Percentiles rank a stretch among this genome's conserved stretches.
Conservation (phyloP, 2,329 filamentous ascomycete genomes). For the Mollisia scopiformis region DNA sequence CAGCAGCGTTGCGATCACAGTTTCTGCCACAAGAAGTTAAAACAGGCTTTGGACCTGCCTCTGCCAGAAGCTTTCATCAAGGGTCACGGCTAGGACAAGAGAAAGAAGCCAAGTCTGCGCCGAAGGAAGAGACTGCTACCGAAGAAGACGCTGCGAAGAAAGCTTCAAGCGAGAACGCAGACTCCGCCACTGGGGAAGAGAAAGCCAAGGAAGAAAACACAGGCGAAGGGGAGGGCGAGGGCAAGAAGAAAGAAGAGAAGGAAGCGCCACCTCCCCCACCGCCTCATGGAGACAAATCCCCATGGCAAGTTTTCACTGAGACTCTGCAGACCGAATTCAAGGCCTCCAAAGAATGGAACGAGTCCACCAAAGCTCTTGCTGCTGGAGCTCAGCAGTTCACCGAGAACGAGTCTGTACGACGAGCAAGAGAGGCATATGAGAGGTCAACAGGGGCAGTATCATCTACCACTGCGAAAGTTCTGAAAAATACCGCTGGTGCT, state of each 20-base stretch:
- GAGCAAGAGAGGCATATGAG: constrained; percentile 83
- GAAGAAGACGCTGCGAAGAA: constrained; percentile 26
- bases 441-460: constrained; percentile 83
- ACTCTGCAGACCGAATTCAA: constrained; percentile 95
- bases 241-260: constrained; percentile 51
- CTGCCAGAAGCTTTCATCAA: constrained; percentile 30
- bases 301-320: constrained; percentile 98
- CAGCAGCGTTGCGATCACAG: constrained; percentile 41
- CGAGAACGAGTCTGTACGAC: constrained; percentile 88
- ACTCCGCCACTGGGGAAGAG: constrained; percentile 24
- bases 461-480: constrained; percentile 74
- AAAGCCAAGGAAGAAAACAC: constrained; percentile 43
- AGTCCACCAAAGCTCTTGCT: constrained; percentile 93
- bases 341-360: constrained; percentile 98
- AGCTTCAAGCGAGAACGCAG: constrained; percentile 23
- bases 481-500: constrained; percentile 83
- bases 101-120: constrained; percentile 26
- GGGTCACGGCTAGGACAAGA: constrained; percentile 30
- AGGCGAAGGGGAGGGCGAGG: constrained; percentile 36
- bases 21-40: constrained; percentile 40
- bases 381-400: constrained; percentile 88
- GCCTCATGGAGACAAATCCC: constrained; percentile 97
- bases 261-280: constrained; percentile 79
- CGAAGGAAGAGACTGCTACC: constrained; percentile 24
- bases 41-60: constrained; percentile 8